Base-by-base conservation (phyloP, 2,329 filamentous ascomycete species). In the Falciphora oryzae region DNA sequence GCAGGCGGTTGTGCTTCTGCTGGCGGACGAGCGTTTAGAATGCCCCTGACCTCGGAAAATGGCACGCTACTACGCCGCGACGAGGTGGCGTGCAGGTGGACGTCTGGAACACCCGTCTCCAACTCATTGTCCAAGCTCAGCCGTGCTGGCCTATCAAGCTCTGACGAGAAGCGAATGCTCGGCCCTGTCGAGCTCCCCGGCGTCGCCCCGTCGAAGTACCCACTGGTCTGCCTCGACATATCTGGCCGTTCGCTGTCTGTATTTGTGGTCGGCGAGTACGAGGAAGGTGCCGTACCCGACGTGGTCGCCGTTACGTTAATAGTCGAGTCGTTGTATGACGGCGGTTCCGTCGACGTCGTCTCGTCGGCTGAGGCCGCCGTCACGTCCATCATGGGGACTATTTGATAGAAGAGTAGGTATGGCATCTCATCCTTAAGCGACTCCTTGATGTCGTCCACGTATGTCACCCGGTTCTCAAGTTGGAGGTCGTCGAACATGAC, bases 361-460 rank as follows among this genome's bases (percentile, higher is more conserved):
- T 76, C 76, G 8, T 82, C 80, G 0, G 79, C 78, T 6, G 82
- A 82, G 16, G 79, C 76, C 1, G 78, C 73, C 1, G 81, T 79
- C 10, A 89, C 84, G 65, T 93, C 90, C 35, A 92, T 86, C 71
- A 96, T 92, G 0, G 94, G 93, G 35, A 96, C 85, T 57, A 98
- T 91, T 75, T 97, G 94, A 72, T 97, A 99, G 75, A 98, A 98
- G 0, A 99, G 81, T 8, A 98, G 83, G 74, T 98, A 98, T 0
- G 95, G 94, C 74, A 92, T 96, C 74, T 97, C 93, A n/a, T 89
- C 84, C 69, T 86, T 89, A 62, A 98, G 78, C 0, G 91, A 89
- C 69, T 89, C 78, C 67, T 91, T 88, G 70, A 89, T 85, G 67
- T 97, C 89, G 71, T 96, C 86, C 61, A 97, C 88, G 64, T 89